These are phyloP conservation scores for Chlorella sp. DNA, from an alignment of 139 green algal species.

Conservation along the genomic window DNA sequence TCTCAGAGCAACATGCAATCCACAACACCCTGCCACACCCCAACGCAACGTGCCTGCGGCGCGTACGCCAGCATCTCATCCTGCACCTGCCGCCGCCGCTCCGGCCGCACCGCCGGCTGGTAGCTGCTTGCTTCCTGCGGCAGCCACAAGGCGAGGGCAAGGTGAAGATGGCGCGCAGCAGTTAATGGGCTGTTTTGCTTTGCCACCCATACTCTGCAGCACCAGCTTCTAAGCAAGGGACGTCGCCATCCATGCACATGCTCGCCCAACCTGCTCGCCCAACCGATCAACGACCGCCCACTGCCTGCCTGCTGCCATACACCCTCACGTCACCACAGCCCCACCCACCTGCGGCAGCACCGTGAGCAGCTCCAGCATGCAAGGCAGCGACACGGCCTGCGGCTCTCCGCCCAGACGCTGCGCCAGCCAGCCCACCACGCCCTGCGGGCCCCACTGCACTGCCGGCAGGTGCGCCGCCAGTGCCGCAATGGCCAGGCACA, in stretches of 20 bases:
- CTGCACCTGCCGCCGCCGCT: constrained; percentile 73
- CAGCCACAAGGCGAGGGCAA: background rate
- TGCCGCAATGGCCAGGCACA: constrained; percentile 87
- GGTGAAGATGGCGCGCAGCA: background rate
- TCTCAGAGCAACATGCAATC: too few relatives aligned
- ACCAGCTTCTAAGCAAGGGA: too few relatives aligned
- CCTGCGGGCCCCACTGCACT: constrained; percentile 64
- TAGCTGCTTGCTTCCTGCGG: constrained; percentile 81
- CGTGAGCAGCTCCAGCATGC: constrained; percentile 90
- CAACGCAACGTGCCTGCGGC: background rate
- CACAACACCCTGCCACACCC: background rate
- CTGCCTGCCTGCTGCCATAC: too few relatives aligned
- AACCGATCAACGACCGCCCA: background rate
- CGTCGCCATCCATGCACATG: background rate
- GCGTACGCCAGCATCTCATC: constrained; percentile 67
- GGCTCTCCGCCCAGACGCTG: constrained; percentile 44
- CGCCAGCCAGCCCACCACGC: constrained; percentile 53
- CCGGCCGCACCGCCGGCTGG: constrained; percentile 78
- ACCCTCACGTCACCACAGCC: too few relatives aligned
- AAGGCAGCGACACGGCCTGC: constrained; percentile 61
- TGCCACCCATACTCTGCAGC: too few relatives aligned
- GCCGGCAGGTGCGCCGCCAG: constrained; percentile 81
- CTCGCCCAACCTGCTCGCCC: background rate
- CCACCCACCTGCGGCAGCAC: constrained; percentile 85
- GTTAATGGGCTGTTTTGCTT: background rate